Evolutionary conservation across 208 protist genomes (phyloP).

Genomic region (Trypanosoma lewisi): DNA sequence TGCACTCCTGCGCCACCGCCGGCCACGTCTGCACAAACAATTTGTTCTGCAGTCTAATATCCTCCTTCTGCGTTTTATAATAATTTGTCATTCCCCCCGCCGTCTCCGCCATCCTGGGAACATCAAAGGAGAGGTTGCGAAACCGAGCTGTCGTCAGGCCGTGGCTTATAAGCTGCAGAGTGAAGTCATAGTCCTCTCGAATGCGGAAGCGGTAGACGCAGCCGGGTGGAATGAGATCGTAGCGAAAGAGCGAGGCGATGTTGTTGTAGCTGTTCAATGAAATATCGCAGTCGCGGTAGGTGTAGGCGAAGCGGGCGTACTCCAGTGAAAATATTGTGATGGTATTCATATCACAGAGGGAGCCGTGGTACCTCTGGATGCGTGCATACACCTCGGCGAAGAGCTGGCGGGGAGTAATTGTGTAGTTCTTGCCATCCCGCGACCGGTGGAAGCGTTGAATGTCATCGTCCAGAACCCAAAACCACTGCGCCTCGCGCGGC

Average conservation of each 20-base stretch:
- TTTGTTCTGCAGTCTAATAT: conserved; percentile 68
- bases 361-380: conserved; percentile 19
- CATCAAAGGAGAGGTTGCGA: conserved; percentile 76
- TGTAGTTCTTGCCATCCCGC: conserved; percentile 37
- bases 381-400: conserved; percentile 51
- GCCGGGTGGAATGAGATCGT: conserved; percentile 47
- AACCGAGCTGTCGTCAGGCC: conserved; percentile 79
- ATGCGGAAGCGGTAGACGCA: conserved; percentile 74
- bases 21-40: conserved; percentile 73
- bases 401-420: conserved; percentile 53
- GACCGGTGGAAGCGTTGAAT: conserved; percentile 62
- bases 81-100: conserved; percentile 88
- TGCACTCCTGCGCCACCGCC: conserved; percentile 62
- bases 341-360: conserved; percentile 19
- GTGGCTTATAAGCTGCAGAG: conserved; percentile 76
- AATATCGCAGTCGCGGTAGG: conserved; percentile 38
- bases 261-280: conserved; percentile 88
- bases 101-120: conserved; percentile 79
- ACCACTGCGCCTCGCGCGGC: conserved; percentile 22
- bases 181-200: conserved; percentile 91
- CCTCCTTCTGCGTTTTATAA: conserved; percentile 70
- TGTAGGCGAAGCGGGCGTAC: conserved; percentile 72
- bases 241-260: conserved; percentile 83
- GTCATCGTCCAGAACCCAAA: conserved; percentile 91
- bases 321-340: conserved; percentile 79